A percentile compares a stretch with the other conserved stretches of the same genome.
phyloP scores from a whole-genome alignment of 2,329 filamentous ascomycete species.

The Fusarium albosuccineum region DNA sequence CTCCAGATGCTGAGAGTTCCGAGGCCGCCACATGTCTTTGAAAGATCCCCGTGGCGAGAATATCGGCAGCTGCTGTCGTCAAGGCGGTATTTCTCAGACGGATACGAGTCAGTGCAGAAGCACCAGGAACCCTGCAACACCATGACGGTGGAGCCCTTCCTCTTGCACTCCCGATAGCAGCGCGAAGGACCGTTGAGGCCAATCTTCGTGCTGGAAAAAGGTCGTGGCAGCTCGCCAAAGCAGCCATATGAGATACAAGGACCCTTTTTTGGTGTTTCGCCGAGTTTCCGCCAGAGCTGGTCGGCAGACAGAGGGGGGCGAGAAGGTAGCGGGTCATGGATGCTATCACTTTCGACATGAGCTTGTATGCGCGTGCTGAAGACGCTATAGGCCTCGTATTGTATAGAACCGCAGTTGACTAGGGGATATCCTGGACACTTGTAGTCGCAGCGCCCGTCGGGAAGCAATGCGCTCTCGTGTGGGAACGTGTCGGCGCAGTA shows the following conservation, averaged over 20 bases:
- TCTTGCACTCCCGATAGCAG: neutral
- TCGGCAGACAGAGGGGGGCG: neutral
- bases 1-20: neutral
- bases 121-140: neutral
- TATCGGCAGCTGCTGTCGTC: neutral
- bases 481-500: conserved; percentile 1
- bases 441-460: neutral
- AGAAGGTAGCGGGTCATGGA: neutral
- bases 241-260: conserved; percentile 2
- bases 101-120: neutral
- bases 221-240: neutral
- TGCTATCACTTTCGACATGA: neutral
- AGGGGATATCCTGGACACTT: neutral
- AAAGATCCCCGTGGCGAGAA: neutral
- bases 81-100: neutral
- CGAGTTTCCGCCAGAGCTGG: neutral
- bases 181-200: neutral
- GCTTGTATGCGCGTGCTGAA: neutral
- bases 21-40: neutral
- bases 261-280: neutral
- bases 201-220: neutral
- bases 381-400: neutral
- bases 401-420: neutral
- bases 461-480: fast-evolving
- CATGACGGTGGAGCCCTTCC: neutral